These are phyloP conservation scores for Peniophora sp. DNA, from an alignment of 1,284 basidiomycete genomes.

Conservation along the genomic window DNA sequence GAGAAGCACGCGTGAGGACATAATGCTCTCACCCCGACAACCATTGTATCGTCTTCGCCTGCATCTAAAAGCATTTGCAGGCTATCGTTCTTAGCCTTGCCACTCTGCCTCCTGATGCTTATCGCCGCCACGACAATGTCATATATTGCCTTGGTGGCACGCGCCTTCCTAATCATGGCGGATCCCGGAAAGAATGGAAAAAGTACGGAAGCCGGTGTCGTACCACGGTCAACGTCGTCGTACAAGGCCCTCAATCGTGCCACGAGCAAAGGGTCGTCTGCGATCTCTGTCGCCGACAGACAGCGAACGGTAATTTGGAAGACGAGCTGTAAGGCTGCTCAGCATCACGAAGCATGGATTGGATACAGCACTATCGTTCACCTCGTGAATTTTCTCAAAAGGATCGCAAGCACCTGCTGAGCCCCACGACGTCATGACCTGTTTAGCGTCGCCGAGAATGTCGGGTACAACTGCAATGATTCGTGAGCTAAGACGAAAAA, in stretches of 20 bases:
- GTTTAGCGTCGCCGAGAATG: slow-evolving; percentile 55
- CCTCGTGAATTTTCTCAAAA: slow-evolving; percentile 63
- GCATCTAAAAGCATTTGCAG: slow-evolving; percentile 64
- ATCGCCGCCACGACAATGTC: slow-evolving; percentile 54
- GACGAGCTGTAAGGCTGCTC: slow-evolving; percentile 37
- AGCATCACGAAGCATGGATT: neutral
- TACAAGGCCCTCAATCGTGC: slow-evolving; percentile 54
- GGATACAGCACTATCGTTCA: slow-evolving; percentile 20
- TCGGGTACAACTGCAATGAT: slow-evolving; percentile 43
- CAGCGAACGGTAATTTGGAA: slow-evolving; percentile 66
- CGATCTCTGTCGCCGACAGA: slow-evolving; percentile 58
- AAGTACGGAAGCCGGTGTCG: slow-evolving; percentile 61
- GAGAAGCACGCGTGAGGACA: slow-evolving; percentile 9
- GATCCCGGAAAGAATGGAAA: slow-evolving; percentile 67
- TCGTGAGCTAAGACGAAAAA: slow-evolving; percentile 1
- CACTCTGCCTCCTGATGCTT: slow-evolving; percentile 43
- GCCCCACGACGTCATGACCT: slow-evolving; percentile 54
- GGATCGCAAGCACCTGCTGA: slow-evolving; percentile 54
- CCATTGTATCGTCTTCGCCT: slow-evolving; percentile 54
- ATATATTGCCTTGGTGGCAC: slow-evolving; percentile 66
- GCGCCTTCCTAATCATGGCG: slow-evolving; percentile 57
- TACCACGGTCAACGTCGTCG: slow-evolving; percentile 55
- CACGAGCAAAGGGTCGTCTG: slow-evolving; percentile 51
- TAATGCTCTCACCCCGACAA: slow-evolving; percentile 52
- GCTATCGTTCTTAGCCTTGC: slow-evolving; percentile 51